Percentiles rank a stretch among this genome's conserved stretches.
These are phyloP conservation scores for Thielaviopsis ethacetica DNA, from an alignment of 2,329 filamentous ascomycete genomes.

Conservation along the genomic window DNA sequence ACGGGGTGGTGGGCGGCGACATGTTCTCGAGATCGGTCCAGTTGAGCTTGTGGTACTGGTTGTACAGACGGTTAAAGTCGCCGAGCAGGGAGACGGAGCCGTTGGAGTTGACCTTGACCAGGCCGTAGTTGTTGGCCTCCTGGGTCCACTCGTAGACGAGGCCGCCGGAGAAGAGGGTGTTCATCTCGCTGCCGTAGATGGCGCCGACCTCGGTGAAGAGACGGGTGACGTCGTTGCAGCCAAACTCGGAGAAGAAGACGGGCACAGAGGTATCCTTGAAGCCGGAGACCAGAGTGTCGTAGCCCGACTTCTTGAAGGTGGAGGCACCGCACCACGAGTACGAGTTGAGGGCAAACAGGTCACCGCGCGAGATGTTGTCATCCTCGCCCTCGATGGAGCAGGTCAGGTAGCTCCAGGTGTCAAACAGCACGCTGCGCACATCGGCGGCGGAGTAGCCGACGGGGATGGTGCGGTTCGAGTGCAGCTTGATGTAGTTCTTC, in stretches of 20 bases:
- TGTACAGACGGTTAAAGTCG: slow-evolving; percentile 60
- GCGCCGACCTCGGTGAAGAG: slow-evolving; percentile 59
- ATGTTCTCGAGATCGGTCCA: slow-evolving; percentile 47
- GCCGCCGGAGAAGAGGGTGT: slow-evolving; percentile 51
- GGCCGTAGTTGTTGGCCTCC: slow-evolving; percentile 49
- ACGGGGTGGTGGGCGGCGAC: slow-evolving; percentile 31
- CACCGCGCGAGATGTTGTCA: slow-evolving; percentile 46
- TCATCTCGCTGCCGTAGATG: slow-evolving; percentile 60
- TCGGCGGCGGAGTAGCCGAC: slow-evolving; percentile 72
- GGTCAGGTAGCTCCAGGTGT: slow-evolving; percentile 61
- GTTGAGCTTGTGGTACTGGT: slow-evolving; percentile 61
- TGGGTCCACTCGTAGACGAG: slow-evolving; percentile 70
- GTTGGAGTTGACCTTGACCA: slow-evolving; percentile 45
- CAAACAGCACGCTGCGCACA: slow-evolving; percentile 54
- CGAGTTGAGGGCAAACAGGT: slow-evolving; percentile 61
- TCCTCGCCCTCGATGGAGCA: slow-evolving; percentile 40
- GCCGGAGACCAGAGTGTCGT: slow-evolving; percentile 44
- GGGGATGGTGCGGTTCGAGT: slow-evolving; percentile 50
- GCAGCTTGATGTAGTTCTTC: slow-evolving; percentile 64
- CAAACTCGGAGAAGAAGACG: slow-evolving; percentile 69
- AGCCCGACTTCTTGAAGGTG: slow-evolving; percentile 45
- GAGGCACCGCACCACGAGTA: slow-evolving; percentile 57
- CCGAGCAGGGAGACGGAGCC: slow-evolving; percentile 38
- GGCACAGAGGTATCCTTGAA: slow-evolving; percentile 53
- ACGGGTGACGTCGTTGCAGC: slow-evolving; percentile 58